phyloP scores from a whole-genome alignment of 2,329 filamentous ascomycete species.

The Magnaporthiopsis incrustans region DNA sequence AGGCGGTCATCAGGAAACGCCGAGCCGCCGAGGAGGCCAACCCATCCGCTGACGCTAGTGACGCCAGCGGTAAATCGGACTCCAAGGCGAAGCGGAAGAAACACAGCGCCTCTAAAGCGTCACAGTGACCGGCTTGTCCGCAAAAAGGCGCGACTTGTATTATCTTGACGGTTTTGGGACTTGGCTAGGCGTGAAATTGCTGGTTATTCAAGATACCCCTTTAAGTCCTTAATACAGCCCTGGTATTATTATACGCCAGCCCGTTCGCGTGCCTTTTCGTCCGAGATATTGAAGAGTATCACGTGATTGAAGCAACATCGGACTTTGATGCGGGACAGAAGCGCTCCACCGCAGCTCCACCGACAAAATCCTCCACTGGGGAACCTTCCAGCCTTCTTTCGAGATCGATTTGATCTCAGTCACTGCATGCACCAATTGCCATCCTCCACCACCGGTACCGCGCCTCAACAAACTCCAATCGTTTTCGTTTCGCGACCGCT shows the following conservation, averaged over 20 bases:
- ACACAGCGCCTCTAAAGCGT: conserved; percentile 1
- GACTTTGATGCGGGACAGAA: neutral
- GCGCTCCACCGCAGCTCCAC: neutral
- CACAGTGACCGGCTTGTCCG: neutral
- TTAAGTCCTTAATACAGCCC: neutral
- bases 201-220: neutral
- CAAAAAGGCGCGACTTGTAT: neutral
- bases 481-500: neutral
- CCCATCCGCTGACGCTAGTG: conserved; percentile 3
- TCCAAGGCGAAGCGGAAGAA: conserved; percentile 8
- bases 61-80: conserved; percentile 5
- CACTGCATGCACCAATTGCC: neutral
- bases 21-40: conserved; percentile 17
- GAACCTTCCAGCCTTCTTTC: conserved; percentile 5
- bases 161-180: neutral
- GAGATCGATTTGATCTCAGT: neutral
- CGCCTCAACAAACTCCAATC: neutral
- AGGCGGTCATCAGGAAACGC: conserved; percentile 38
- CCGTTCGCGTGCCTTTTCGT: no score
- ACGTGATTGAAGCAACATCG: neutral
- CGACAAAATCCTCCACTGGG: conserved; percentile 4
- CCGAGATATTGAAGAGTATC: neutral
- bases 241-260: neutral
- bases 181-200: neutral
- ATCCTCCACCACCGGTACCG: neutral